These are phyloP conservation scores for Moesziomyces globuligerus DNA, from an alignment of 1,284 basidiomycete species.

Conservation along the genomic window DNA sequence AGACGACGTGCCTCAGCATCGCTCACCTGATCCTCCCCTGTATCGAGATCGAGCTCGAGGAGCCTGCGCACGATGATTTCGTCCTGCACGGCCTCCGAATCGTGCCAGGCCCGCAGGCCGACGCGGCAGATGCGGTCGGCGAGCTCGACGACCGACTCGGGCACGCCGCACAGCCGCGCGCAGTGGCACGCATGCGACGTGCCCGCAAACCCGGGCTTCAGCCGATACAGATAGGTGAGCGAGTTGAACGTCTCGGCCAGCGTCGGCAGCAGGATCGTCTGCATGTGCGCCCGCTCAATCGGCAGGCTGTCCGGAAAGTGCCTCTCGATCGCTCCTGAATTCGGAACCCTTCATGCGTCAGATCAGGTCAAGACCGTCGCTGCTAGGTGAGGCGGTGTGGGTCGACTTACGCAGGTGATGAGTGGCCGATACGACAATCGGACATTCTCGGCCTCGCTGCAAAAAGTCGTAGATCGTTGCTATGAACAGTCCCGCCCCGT, in stretches of 20 bases:
- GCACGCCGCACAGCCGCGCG: conserved; percentile 42
- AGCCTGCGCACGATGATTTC: conserved; percentile 35
- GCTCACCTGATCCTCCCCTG: conserved; percentile 1
- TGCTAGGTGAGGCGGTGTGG: no score
- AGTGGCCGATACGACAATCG: conserved; percentile 38
- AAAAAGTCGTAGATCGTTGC: conserved; percentile 42
- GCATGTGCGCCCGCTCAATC: conserved; percentile 45
- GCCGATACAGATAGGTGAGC: conserved; percentile 42
- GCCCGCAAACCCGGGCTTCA: conserved; percentile 34
- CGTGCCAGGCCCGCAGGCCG: conserved; percentile 22
- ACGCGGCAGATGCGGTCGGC: conserved; percentile 21
- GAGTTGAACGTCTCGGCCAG: conserved; percentile 12
- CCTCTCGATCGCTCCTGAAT: conserved; percentile 34
- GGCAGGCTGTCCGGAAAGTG: conserved; percentile 24
- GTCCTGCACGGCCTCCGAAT: conserved; percentile 17
- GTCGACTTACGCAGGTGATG: conserved; percentile 37
- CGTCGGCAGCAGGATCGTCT: conserved; percentile 32
- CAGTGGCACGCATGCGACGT: conserved; percentile 42
- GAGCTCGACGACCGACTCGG: conserved; percentile 30
- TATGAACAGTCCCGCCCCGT: conserved; percentile 45
- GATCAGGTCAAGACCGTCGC: no score
- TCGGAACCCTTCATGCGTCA: not conserved
- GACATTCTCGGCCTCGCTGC: conserved; percentile 25
- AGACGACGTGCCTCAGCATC: conserved; percentile 14
- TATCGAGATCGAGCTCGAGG: conserved; percentile 20